A percentile compares a stretch with the other conserved stretches of the same genome.
Conservation (phyloP, 2,329 filamentous ascomycete species). For the Scleromitrula shiraiana region DNA sequence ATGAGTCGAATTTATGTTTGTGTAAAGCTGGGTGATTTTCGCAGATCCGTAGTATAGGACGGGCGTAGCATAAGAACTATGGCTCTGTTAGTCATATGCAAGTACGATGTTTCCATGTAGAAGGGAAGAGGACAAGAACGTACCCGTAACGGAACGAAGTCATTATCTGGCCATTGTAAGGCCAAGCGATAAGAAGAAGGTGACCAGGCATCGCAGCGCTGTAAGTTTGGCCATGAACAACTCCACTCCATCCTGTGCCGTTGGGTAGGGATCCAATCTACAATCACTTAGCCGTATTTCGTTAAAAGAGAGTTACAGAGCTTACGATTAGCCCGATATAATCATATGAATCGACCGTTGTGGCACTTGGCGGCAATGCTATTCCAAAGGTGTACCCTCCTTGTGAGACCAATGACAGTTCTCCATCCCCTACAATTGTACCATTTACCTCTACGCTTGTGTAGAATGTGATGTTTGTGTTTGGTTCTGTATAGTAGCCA, state of each 20-base stretch:
- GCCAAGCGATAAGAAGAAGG: conserved; percentile 51
- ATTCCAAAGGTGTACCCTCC: conserved; percentile 47
- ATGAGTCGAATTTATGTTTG: conserved; percentile 46
- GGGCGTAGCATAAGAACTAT: conserved; percentile 49
- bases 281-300: conserved; percentile 1
- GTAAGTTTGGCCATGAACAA: conserved; percentile 42
- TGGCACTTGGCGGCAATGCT: conserved; percentile 42
- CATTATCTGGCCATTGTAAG: conserved; percentile 41
- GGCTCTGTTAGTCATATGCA: not conserved
- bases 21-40: conserved; percentile 51
- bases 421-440: conserved; percentile 29
- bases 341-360: conserved; percentile 42
- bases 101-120: not conserved
- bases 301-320: not conserved
- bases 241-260: conserved; percentile 48
- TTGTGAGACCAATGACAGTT: conserved; percentile 21
- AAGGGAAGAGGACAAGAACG: not conserved
- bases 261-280: conserved; percentile 37
- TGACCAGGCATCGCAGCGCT: conserved; percentile 44
- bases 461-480: conserved; percentile 46
- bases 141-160: conserved; percentile 49
- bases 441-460: conserved; percentile 38
- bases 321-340: conserved; percentile 52
- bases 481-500: conserved; percentile 35
- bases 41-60: conserved; percentile 53